Evolutionary conservation across 140 eudicot genomes (phyloP), one percentile per base, ranked within the genome.

Genomic region (Bidens hawaiensis): DNA sequence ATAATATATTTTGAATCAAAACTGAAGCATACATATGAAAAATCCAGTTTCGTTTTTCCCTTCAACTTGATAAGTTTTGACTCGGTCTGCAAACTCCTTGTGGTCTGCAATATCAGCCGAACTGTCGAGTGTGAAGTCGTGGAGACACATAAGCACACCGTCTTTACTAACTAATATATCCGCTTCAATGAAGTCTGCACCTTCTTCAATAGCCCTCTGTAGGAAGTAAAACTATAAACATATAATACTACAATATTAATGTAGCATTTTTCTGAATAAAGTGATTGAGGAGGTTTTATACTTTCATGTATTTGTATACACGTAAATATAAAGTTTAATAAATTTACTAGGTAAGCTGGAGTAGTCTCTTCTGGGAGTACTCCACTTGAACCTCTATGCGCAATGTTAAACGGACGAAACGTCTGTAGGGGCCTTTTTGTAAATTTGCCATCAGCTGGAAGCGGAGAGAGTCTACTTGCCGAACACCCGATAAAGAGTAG

Each of bases 331-430:
- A 1, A 12, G 41, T 34, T 34, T 25, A 15, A 34, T 13, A 63
- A 6, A 33, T 27, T 19, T 87, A 87, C 96, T 89, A 68, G 47
- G 67, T 84, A 87, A 50, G 94, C 82, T 58, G 91, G 83, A 48
- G 74, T 70, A 27, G n/a, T 78, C 75, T 84, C 98, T 67, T 87
- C 99, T 27, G 99, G 96, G 43, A 87, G 27, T 72, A 80, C 95
- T 61, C 99, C 99, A 81, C 79, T 93, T 26, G 96, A 87, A 59
- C 99, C 99, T 40, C 99, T 81, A 62, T 88, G 99, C 8, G 99
- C 99, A 62, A 91, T 48, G 67, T 91, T 91, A 65, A 61, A 91
- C 2, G 98, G 85, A 28, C 96, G 98, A 66, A 83, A 91, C 41
- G 95, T 91, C 61, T 91, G 98, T 27, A 91, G 67, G 36, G 98